phyloP scores from a whole-genome alignment of 345 rosid genomes.

The Iberis pinnata region DNA sequence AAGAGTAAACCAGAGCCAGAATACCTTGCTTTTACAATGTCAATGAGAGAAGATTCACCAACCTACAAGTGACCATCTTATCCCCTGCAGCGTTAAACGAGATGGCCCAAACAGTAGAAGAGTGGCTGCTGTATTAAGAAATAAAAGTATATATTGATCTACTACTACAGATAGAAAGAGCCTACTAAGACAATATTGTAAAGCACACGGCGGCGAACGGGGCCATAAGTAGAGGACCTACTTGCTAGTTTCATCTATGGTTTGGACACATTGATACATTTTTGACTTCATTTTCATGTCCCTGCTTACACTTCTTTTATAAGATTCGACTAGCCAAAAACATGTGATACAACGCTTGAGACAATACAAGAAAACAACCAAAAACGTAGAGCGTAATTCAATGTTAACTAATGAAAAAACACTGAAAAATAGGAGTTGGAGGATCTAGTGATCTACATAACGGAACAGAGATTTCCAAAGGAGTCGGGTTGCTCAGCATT shows the following conservation, averaged over 20 bases:
- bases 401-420: neutral
- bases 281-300: constrained; percentile 94
- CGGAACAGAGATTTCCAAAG: neutral
- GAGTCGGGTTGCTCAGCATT: neutral
- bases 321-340: constrained; percentile 1
- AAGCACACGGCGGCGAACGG: too few species aligned
- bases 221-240: constrained; percentile 32
- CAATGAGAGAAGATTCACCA: constrained; percentile 14
- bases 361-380: constrained; percentile 5
- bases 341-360: neutral
- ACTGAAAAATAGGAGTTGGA: neutral
- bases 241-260: constrained; percentile 70
- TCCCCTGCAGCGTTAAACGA: constrained; percentile 77
- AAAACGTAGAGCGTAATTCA: neutral
- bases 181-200: neutral
- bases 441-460: constrained; percentile 4
- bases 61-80: constrained; percentile 94
- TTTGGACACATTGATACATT: constrained; percentile 74
- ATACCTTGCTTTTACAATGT: neutral
- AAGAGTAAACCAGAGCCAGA: constrained; percentile 9
- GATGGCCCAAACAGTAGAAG: constrained; percentile 84
- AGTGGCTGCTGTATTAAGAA: constrained; percentile 63
- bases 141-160: constrained; percentile 11
- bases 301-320: constrained; percentile 34
- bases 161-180: constrained; percentile 11